These are phyloP conservation scores for Immersiella caudata DNA, from an alignment of 495 filamentous ascomycete species.

Conservation along the genomic window DNA sequence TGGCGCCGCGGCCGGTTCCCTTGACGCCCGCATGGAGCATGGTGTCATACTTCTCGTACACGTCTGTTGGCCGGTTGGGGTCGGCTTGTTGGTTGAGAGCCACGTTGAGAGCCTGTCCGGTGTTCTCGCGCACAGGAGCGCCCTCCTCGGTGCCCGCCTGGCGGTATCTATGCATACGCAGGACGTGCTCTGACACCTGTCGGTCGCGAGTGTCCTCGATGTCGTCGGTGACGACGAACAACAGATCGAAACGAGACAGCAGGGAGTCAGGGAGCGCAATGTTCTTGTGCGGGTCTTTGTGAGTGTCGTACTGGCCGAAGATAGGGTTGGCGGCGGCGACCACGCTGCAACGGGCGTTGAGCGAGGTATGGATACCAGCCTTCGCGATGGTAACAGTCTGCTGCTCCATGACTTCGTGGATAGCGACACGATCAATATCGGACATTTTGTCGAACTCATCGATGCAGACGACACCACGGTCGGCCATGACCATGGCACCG, in stretches of 20 bases:
- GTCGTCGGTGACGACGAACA: slow-evolving; percentile 98
- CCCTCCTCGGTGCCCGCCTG: slow-evolving; percentile 94
- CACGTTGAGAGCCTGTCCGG: slow-evolving; percentile 83
- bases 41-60: slow-evolving; percentile 94
- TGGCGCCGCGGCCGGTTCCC: slow-evolving; percentile 67
- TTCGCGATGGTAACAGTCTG: slow-evolving; percentile 99
- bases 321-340: slow-evolving; percentile 97
- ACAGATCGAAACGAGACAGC: slow-evolving; percentile 96
- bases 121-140: slow-evolving; percentile 88
- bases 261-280: slow-evolving; percentile 97
- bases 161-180: slow-evolving; percentile 96
- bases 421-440: slow-evolving; percentile 95
- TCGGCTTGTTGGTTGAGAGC: slow-evolving; percentile 80
- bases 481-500: slow-evolving; percentile 97
- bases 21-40: slow-evolving; percentile 95
- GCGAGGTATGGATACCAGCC: slow-evolving; percentile 95
- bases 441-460: slow-evolving; percentile 99
- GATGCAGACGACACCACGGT: slow-evolving; percentile 97
- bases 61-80: slow-evolving; percentile 71
- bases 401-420: slow-evolving; percentile 99
- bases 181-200: slow-evolving; percentile 91
- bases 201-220: slow-evolving; percentile 92
- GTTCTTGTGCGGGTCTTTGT: slow-evolving; percentile 98
- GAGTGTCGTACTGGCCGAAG: slow-evolving; percentile 96
- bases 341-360: slow-evolving; percentile 96